A percentile compares a stretch with the other conserved stretches of the same genome.
phyloP scores from a whole-genome alignment of 2,329 filamentous ascomycete genomes.

The Apiospora marii region DNA sequence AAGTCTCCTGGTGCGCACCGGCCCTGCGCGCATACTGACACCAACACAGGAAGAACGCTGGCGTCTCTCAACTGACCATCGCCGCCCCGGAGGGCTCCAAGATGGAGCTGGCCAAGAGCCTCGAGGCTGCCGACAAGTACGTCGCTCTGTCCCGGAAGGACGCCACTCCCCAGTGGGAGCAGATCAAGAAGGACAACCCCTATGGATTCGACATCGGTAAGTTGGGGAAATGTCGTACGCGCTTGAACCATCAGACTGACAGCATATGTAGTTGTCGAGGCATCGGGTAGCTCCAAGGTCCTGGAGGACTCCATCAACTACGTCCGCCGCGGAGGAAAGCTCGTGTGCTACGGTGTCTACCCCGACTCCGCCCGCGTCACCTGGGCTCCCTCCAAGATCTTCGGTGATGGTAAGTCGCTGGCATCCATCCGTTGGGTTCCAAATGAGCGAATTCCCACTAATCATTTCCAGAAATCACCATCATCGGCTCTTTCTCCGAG shows the following conservation, averaged over 20 bases:
- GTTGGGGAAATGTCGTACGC: constrained; percentile 29
- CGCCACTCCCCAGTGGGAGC: constrained; percentile 65
- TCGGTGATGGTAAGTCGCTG: constrained; percentile 48
- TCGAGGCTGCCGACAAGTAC: constrained; percentile 62
- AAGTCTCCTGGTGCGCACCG: neutral
- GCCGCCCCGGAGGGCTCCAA: constrained; percentile 74
- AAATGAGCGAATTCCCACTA: constrained; percentile 19
- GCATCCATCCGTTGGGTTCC: neutral
- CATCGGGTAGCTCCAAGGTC: constrained; percentile 73
- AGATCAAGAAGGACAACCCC: constrained; percentile 70
- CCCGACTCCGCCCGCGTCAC: constrained; percentile 66
- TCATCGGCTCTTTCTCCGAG: constrained; percentile 77
- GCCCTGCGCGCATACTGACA: neutral
- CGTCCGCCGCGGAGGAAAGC: constrained; percentile 73
- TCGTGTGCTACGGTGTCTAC: constrained; percentile 78
- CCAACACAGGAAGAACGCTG: constrained; percentile 53
- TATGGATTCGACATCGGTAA: constrained; percentile 75
- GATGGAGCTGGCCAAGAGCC: constrained; percentile 70
- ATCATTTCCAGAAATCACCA: constrained; percentile 65
- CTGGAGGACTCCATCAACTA: constrained; percentile 77
- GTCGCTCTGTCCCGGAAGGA: constrained; percentile 62
- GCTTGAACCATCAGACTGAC: constrained; percentile 27
- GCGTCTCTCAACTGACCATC: constrained; percentile 73
- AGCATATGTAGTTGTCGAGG: constrained; percentile 63
- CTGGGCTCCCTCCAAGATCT: constrained; percentile 78